Base-by-base conservation (phyloP, 2,329 filamentous ascomycete genomes). In the Ophiocordyceps sinensis region DNA sequence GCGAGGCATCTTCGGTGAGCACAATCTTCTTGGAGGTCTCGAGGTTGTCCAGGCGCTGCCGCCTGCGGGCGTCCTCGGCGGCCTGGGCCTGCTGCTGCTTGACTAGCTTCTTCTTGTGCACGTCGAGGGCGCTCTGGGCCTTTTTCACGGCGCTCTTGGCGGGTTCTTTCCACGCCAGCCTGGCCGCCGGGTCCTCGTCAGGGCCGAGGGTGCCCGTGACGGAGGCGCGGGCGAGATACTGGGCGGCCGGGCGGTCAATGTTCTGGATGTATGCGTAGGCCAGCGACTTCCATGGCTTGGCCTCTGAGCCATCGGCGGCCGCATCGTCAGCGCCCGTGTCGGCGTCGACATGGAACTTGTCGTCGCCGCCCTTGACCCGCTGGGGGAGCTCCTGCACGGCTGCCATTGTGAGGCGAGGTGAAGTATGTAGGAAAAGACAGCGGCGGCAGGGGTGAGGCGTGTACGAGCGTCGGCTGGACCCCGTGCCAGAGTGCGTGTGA, bases 71-170 rank as follows among this genome's bases (percentile, higher is more conserved):
- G 54, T 79, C 77, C 60, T 85, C 77, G 42, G 79, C 73, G 37
- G 81, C 77, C 42, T 78, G 80, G 47, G 77, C 66, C 56, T 87
- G 80, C 38, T 40, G 37, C 43, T 42, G 43, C 40, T 44, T 44
- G 34, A 23, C 43, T 17, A 44, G 40, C 71, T 94, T 94, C 73
- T 86, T 88, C 73, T 85, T 83, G 62, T 85, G 77, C 48, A 73
- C 70, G 50, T 86, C 83, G 48, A 77, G 77, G 48, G 78, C 77
- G 59, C 78, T 79, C 66, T 77, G 76, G 4, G 82, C 83, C 65
- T 93, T 93, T 70, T 94, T 94, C 57, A 86, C 61, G 19, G 85
- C 85, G 45, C 82, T 83, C 68, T 91, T 93, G 45, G 83, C 80
- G 17, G 78, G 82, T 42, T 82, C 79, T 66, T 88, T 89, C 82